phyloP scores from a whole-genome alignment of 176 grass and related monocot genomes.

The Cenchrus americanus region DNA sequence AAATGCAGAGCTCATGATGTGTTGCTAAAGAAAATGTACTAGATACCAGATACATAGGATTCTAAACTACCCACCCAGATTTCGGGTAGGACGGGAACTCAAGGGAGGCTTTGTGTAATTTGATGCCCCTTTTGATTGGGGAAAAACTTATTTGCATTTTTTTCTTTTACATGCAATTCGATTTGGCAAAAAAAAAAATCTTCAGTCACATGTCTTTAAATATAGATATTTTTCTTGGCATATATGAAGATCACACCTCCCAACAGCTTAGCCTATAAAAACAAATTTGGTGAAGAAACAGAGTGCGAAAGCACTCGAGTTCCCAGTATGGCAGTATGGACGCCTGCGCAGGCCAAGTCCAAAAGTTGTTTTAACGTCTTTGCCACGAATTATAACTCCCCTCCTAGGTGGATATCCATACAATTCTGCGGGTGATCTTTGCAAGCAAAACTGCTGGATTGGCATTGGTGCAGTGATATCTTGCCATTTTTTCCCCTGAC shows the following conservation, averaged over 20 bases:
- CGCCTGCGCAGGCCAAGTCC: neutral
- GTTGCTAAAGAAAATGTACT: neutral
- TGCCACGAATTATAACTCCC: neutral
- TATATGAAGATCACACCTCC: neutral
- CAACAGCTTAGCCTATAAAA: slow-evolving; percentile 19
- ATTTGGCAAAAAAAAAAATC: neutral
- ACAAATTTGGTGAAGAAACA: slow-evolving; percentile 2
- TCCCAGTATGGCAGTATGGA: neutral
- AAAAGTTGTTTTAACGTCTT: neutral
- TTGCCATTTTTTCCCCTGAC: neutral
- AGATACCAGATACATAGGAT: neutral
- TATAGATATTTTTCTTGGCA: neutral
- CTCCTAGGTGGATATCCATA: too few species aligned
- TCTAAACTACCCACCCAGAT: neutral
- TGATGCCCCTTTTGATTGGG: too few species aligned
- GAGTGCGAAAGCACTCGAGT: neutral
- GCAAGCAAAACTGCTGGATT: neutral
- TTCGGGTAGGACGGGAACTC: neutral
- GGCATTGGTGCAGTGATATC: neutral
- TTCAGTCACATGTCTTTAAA: neutral
- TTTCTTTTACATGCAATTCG: neutral
- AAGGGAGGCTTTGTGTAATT: neutral
- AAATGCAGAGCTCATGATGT: neutral
- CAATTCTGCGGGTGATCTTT: neutral
- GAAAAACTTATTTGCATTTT: neutral